phyloP scores from a whole-genome alignment of 345 rosid species.

The Toxicodendron radicans region DNA sequence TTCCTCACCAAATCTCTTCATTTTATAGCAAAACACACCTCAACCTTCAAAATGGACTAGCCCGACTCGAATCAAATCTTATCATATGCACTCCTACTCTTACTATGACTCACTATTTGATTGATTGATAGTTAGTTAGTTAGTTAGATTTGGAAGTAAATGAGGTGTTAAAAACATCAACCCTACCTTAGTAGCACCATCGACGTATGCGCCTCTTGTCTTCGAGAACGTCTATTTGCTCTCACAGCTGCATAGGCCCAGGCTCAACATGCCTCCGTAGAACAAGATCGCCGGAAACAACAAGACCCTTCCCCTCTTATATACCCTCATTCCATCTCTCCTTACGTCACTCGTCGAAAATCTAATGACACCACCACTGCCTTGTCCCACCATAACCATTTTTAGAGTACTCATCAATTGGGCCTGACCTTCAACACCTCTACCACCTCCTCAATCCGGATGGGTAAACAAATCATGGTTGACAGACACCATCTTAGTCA shows the following conservation, averaged over 20 bases:
- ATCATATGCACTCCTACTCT: not conserved
- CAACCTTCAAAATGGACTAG: too few species aligned
- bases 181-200: slow-evolving; percentile 61
- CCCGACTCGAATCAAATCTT: too few species aligned
- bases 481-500: too few species aligned
- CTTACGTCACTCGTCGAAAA: slow-evolving; percentile 64
- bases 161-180: slow-evolving; percentile 81
- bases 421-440: slow-evolving; percentile 34
- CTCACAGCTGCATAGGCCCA: slow-evolving; percentile 53
- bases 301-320: slow-evolving; percentile 40
- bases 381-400: slow-evolving; percentile 31
- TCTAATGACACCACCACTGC: slow-evolving; percentile 41
- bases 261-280: not conserved
- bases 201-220: slow-evolving; percentile 95
- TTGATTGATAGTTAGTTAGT: too few species aligned
- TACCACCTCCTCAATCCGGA: slow-evolving; percentile 26
- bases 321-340: slow-evolving; percentile 86
- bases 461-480: too few species aligned
- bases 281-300: slow-evolving; percentile 24
- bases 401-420: slow-evolving; percentile 79
- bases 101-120: too few species aligned
- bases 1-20: slow-evolving; percentile 30
- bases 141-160: slow-evolving; percentile 22
- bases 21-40: not conserved
- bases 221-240: slow-evolving; percentile 64